Evolutionary conservation across 805 yeast species (phyloP).

Genomic region (Sugiyamaella valdiviana): DNA sequence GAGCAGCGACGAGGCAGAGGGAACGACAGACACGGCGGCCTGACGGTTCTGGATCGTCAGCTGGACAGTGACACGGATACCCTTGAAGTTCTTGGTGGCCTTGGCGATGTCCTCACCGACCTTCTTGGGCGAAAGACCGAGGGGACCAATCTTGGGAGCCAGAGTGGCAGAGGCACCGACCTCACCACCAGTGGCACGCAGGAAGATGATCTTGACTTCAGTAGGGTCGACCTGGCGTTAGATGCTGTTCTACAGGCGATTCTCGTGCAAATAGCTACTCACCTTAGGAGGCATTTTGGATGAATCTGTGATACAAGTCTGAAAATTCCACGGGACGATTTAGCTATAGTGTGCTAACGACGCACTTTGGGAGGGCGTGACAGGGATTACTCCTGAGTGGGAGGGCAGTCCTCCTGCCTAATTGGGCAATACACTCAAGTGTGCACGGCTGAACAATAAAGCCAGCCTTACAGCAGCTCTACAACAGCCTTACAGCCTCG

Average conservation of each 20-base stretch:
- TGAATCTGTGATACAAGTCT: neutral
- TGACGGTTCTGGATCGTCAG: conserved; percentile 99
- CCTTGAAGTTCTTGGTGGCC: conserved; percentile 98
- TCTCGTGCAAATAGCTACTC: conserved; percentile 3
- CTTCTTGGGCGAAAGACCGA: conserved; percentile 99
- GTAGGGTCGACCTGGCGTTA: conserved; percentile 74
- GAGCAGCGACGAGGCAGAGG: conserved; percentile 98
- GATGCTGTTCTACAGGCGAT: neutral
- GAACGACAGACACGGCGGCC: conserved; percentile 97
- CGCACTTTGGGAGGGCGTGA: neutral
- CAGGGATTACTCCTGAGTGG: neutral
- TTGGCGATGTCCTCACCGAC: conserved; percentile 99
- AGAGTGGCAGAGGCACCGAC: conserved; percentile 99
- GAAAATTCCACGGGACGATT: neutral
- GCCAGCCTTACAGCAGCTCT: too few relatives aligned
- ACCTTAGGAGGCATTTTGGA: conserved; percentile 26
- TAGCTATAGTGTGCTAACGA: neutral
- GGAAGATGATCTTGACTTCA: conserved; percentile 97
- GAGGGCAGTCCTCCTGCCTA: neutral
- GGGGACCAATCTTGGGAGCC: conserved; percentile 99
- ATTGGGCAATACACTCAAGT: too few relatives aligned
- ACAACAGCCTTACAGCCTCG: too few relatives aligned
- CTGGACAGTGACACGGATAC: conserved; percentile 98
- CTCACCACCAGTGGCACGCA: conserved; percentile 99
- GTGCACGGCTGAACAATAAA: too few relatives aligned